These are phyloP conservation scores for Aspergillus heteromorphus DNA, from an alignment of 495 filamentous ascomycete genomes.

Conservation along the genomic window DNA sequence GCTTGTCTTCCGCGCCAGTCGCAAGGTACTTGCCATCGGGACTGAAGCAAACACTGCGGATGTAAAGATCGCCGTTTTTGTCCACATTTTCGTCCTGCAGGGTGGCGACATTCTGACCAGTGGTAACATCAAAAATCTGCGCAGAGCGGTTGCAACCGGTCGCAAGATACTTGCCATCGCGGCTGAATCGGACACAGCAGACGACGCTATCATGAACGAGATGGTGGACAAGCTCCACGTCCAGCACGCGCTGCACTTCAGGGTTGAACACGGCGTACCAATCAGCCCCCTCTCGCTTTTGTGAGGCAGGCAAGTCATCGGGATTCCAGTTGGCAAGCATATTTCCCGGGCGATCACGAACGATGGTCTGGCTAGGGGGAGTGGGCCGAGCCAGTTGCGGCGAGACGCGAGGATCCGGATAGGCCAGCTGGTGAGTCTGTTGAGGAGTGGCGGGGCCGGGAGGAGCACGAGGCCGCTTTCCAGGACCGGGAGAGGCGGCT, in stretches of 20 bases:
- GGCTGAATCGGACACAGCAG: conserved; percentile 85
- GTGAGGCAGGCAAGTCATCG: conserved; percentile 72
- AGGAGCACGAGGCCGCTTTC: conserved; percentile 55
- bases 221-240: conserved; percentile 84
- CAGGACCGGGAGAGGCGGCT: conserved; percentile 81
- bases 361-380: conserved; percentile 54
- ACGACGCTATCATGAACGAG: conserved; percentile 83
- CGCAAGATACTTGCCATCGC: conserved; percentile 82
- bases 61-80: conserved; percentile 80
- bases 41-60: conserved; percentile 88
- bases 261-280: conserved; percentile 93
- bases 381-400: conserved; percentile 82
- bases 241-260: conserved; percentile 71
- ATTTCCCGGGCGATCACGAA: conserved; percentile 62
- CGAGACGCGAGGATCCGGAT: conserved; percentile 76
- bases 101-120: conserved; percentile 71
- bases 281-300: conserved; percentile 77
- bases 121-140: conserved; percentile 81
- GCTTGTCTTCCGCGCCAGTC: conserved; percentile 86
- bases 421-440: conserved; percentile 74
- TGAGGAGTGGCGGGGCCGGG: conserved; percentile 85
- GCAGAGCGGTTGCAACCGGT: conserved; percentile 87
- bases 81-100: conserved; percentile 81
- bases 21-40: conserved; percentile 85
- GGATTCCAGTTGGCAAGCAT: conserved; percentile 81